Conservation (phyloP, 169 alveolate species). For the Plasmodium gaboni region DNA sequence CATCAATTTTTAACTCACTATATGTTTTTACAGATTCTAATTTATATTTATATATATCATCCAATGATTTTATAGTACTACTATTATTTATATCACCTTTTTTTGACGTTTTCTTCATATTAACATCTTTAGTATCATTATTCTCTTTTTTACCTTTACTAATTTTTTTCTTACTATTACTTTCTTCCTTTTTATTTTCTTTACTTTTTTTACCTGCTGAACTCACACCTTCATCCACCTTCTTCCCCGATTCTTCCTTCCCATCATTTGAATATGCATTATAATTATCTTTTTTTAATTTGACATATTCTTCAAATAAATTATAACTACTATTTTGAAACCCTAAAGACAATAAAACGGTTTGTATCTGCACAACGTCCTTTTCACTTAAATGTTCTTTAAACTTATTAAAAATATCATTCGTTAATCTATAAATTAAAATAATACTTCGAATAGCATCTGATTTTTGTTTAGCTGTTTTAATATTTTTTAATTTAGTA, state of each 20-base stretch:
- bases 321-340: constrained; percentile 82
- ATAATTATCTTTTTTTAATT: constrained; percentile 72
- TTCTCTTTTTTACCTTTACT: constrained; percentile 48
- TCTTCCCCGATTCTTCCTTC: constrained; percentile 5
- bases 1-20: constrained; percentile 75
- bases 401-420: constrained; percentile 72
- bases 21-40: constrained; percentile 16
- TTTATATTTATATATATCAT: constrained; percentile 49
- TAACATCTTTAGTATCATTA: constrained; percentile 30
- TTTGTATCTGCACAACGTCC: constrained; percentile 66
- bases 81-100: constrained; percentile 74
- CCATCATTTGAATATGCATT: constrained; percentile 22
- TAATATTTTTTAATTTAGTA: constrained; percentile 68
- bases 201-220: constrained; percentile 19
- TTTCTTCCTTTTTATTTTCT: constrained; percentile 28
- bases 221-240: constrained; percentile 7
- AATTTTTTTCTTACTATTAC: constrained; percentile 17
- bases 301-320: constrained; percentile 81
- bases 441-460: constrained; percentile 68
- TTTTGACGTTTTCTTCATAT: constrained; percentile 6
- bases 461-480: constrained; percentile 55
- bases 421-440: constrained; percentile 47
- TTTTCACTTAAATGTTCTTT: constrained; percentile 63
- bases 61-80: constrained; percentile 4
- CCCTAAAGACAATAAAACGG: constrained; percentile 75